phyloP scores from a whole-genome alignment of 2,329 filamentous ascomycete species.

The Fusarium vanettenii region DNA sequence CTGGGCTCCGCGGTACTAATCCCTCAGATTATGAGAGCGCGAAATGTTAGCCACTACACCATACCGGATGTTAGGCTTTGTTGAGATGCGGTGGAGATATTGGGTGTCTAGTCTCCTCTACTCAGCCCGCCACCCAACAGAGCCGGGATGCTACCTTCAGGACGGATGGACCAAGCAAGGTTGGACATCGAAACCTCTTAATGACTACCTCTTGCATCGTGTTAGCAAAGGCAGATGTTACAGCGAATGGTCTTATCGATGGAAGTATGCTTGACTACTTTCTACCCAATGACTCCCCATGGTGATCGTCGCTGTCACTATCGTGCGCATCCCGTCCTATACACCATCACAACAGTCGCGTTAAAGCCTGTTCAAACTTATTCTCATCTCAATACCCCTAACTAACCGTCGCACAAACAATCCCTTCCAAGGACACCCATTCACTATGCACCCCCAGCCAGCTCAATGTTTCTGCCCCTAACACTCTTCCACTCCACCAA shows the following conservation, averaged over 20 bases:
- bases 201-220: too few relatives aligned
- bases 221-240: too few relatives aligned
- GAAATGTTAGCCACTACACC: conserved; percentile 51
- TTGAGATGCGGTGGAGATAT: not conserved
- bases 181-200: too few relatives aligned
- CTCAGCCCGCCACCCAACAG: not conserved
- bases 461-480: conserved; percentile 62
- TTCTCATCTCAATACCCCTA: not conserved
- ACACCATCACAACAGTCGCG: not conserved
- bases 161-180: too few relatives aligned
- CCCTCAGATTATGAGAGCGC: conserved; percentile 42
- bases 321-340: not conserved
- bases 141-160: too few relatives aligned
- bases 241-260: not conserved
- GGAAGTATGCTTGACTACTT: not conserved
- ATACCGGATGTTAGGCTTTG: conserved; percentile 41
- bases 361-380: not conserved
- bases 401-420: not conserved
- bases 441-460: conserved; percentile 39
- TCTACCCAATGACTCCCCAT: not conserved
- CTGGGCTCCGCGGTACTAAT: not conserved
- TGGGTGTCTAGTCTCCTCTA: not conserved
- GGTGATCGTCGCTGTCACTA: not conserved
- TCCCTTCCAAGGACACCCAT: not conserved
- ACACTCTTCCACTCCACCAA: conserved; percentile 67